Percentiles rank a stretch among this genome's conserved stretches.
phyloP scores from a whole-genome alignment of 495 filamentous ascomycete species.

The Aspergillus leporis region DNA sequence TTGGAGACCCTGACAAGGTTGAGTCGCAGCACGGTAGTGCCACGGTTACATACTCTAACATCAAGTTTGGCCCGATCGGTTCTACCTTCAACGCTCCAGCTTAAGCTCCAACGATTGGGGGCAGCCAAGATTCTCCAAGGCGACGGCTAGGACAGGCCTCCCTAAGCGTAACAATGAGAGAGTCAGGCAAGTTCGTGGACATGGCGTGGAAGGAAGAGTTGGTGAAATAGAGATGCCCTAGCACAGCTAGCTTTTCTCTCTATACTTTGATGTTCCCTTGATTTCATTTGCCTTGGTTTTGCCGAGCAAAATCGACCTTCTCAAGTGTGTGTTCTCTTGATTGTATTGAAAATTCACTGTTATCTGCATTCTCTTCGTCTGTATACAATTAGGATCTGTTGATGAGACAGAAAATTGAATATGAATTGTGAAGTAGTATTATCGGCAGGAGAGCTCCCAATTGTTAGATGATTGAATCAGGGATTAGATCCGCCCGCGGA shows the following conservation, averaged over 20 bases:
- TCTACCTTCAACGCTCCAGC: conserved; percentile 52
- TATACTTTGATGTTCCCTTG: background rate
- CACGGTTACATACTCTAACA: conserved; percentile 67
- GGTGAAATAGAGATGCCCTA: background rate
- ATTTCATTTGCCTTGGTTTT: background rate
- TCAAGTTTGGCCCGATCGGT: conserved; percentile 66
- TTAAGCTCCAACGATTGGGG: conserved; percentile 1
- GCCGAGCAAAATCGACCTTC: background rate
- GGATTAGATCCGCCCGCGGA: conserved; percentile 10
- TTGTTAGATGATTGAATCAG: background rate
- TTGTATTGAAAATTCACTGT: background rate
- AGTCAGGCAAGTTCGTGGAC: conserved; percentile 1
- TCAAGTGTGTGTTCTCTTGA: background rate
- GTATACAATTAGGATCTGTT: conserved; percentile 6
- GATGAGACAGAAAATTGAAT: background rate
- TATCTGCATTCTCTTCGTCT: background rate
- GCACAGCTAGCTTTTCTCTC: background rate
- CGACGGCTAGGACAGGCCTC: background rate
- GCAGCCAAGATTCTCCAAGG: background rate
- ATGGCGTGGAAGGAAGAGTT: background rate
- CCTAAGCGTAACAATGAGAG: background rate
- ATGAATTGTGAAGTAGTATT: background rate
- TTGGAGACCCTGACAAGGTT: conserved; percentile 62
- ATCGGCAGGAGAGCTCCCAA: background rate
- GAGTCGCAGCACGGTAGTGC: conserved; percentile 54